A percentile compares a stretch with the other conserved stretches of the same genome.
These are phyloP conservation scores for Alternaria brassicicola DNA, from an alignment of 2,329 filamentous ascomycete species.

Conservation along the genomic window DNA sequence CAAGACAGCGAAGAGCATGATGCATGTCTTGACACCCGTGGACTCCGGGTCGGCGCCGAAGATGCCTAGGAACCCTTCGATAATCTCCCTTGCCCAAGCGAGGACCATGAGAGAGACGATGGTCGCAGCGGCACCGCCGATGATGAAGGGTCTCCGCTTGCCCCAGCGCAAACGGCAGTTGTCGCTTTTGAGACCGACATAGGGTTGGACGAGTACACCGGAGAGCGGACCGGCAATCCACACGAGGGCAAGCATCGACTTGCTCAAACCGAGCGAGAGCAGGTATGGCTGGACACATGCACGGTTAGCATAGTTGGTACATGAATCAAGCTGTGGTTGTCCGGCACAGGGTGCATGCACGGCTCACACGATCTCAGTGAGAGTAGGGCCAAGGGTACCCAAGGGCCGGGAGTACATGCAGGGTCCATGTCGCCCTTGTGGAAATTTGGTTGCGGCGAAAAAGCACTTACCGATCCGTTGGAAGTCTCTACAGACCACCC, in stretches of 20 bases:
- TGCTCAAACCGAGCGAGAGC: conserved; percentile 59
- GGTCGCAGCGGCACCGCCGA: conserved; percentile 57
- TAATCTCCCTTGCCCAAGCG: conserved; percentile 59
- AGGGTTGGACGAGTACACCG: conserved; percentile 60
- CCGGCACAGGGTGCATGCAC: not conserved
- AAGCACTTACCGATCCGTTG: conserved; percentile 73
- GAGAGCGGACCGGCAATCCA: conserved; percentile 64
- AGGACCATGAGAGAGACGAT: conserved; percentile 57
- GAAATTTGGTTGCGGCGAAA: not conserved
- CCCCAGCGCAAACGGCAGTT: conserved; percentile 56
- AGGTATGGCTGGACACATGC: conserved; percentile 53
- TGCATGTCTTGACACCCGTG: conserved; percentile 64
- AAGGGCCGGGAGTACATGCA: conserved; percentile 6
- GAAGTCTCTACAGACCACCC: conserved; percentile 96
- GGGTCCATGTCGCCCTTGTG: conserved; percentile 2
- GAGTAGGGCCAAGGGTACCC: not conserved
- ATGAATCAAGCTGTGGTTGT: not conserved
- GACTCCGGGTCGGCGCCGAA: conserved; percentile 75
- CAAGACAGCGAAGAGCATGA: conserved; percentile 80
- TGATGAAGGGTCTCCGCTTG: conserved; percentile 59
- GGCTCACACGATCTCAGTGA: not conserved
- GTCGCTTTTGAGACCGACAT: conserved; percentile 61
- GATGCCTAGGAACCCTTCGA: conserved; percentile 69
- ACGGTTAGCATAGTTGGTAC: not conserved
- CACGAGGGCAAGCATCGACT: conserved; percentile 58